phyloP scores from a whole-genome alignment of 306 rosid genomes.

The Cicer chorassanicum region DNA sequence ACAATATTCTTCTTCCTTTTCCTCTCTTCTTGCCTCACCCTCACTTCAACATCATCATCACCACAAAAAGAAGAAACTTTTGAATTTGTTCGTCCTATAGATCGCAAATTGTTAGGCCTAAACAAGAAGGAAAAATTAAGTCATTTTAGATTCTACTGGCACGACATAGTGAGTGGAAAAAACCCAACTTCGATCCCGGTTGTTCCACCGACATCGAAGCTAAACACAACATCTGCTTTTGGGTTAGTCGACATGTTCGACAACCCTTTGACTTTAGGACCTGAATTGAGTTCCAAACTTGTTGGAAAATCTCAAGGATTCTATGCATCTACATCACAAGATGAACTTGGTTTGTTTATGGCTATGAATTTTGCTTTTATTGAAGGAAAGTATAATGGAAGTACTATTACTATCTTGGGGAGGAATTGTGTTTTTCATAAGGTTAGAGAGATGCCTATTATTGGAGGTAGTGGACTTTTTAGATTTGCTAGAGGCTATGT shows the following conservation, averaged over 20 bases:
- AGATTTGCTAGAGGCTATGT: constrained; percentile 76
- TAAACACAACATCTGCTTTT: constrained; percentile 44
- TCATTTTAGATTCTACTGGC: constrained; percentile 70
- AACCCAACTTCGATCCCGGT: constrained; percentile 45
- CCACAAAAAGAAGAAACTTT: background rate
- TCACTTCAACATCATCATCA: background rate
- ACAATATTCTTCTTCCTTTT: constrained; percentile 31
- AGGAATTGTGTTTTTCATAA: constrained; percentile 56
- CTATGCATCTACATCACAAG: constrained; percentile 60
- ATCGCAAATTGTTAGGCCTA: constrained; percentile 50
- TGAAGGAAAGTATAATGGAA: constrained; percentile 77
- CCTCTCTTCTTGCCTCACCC: constrained; percentile 18
- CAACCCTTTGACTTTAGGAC: constrained; percentile 56
- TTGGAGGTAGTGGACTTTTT: constrained; percentile 83
- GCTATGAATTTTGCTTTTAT: constrained; percentile 68
- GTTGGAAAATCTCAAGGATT: constrained; percentile 67
- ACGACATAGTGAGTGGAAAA: constrained; percentile 54
- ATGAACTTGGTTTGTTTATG: constrained; percentile 51
- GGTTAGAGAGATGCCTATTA: constrained; percentile 80
- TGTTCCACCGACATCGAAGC: constrained; percentile 30
- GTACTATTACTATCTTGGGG: constrained; percentile 66
- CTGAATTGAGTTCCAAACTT: constrained; percentile 47
- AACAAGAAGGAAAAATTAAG: constrained; percentile 57
- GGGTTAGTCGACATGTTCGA: constrained; percentile 51
- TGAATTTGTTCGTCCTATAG: constrained; percentile 41